These are phyloP conservation scores for Ascosphaera aggregata DNA, from an alignment of 2,329 filamentous ascomycete genomes.

Conservation along the genomic window DNA sequence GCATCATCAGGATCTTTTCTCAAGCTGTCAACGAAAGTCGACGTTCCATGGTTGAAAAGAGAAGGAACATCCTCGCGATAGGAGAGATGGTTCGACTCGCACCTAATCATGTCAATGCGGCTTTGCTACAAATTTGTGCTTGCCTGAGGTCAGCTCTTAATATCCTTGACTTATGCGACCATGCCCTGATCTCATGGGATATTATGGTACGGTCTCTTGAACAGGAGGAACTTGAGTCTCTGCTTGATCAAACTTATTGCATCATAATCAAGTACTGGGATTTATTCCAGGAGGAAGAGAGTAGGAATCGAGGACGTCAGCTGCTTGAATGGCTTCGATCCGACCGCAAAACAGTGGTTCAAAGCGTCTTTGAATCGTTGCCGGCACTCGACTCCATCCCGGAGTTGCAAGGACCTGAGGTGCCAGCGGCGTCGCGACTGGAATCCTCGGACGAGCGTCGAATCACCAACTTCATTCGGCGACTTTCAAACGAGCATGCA, in stretches of 20 bases:
- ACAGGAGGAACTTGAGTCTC: conserved; percentile 51
- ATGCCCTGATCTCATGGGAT: conserved; percentile 48
- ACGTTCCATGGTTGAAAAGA: conserved; percentile 42
- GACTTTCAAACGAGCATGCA: conserved; percentile 46
- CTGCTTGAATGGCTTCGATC: conserved; percentile 9
- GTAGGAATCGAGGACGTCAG: conserved; percentile 11
- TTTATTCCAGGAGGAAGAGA: conserved; percentile 36
- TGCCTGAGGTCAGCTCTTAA: conserved; percentile 69
- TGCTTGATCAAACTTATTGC: conserved; percentile 77
- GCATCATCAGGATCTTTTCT: conserved; percentile 63
- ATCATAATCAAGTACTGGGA: conserved; percentile 66
- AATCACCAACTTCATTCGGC: neutral
- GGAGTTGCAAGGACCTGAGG: conserved; percentile 26
- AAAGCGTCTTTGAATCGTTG: conserved; percentile 46
- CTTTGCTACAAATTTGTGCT: conserved; percentile 81
- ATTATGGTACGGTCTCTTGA: conserved; percentile 52
- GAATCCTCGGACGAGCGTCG: neutral
- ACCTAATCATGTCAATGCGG: conserved; percentile 48
- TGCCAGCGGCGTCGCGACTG: neutral
- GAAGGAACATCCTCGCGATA: conserved; percentile 56
- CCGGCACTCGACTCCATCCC: conserved; percentile 55
- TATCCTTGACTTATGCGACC: conserved; percentile 47
- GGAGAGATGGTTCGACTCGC: conserved; percentile 69
- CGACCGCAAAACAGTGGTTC: conserved; percentile 36
- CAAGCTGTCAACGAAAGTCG: conserved; percentile 50